Evolutionary conservation across 306 rosid species (phyloP), one percentile per base, ranked within the genome.

Genomic region (Calophaca sinica): DNA sequence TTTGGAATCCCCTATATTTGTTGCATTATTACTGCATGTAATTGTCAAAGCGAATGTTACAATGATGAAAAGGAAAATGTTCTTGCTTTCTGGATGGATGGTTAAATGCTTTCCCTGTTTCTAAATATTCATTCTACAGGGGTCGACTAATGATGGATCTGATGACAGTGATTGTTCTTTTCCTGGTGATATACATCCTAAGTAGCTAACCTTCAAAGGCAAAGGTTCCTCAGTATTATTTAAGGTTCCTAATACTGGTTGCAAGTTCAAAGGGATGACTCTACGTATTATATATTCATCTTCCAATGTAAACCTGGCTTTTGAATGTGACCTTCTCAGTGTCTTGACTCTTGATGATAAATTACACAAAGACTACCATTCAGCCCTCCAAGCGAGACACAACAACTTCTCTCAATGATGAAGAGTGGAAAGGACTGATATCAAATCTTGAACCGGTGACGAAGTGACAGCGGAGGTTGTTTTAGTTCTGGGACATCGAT

Each of bases 391-490:
- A 54, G 53, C 52, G 3, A 55, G 53, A 71, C 42, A 12, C 4
- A 11, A 7, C 28, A 26, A 39, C 76, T 72, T 55, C 76, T 36
- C 29, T 57, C 8, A 29, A 64, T 5, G 38, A 57, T 57, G 55
- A 72, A 41, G 65, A 54, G 53, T 71, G 52, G 76, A 52, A 26
- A 29, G 70, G 36, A 5, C 46, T 64, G 39, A 44, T 20, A 14
- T 42, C 70, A 44, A 64, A 44, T 38, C 54, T 64, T 64, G 70
- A 44, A 42, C 70, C 70, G 54, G 54, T 20, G 54, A 72, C 26
- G 54, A 72, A 72, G 53, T 72, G n/a, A n/a, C n/a, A n/a, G n/a
- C n/a, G 55, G 76, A 72, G 66, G 44, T 72, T 72, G 31, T 35
- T 41, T 4, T 72, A 55, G 44, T 41, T 55, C 55, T 72, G 5